Base-by-base conservation (phyloP, 2,329 filamentous ascomycete species). In the Colletotrichum truncatum region DNA sequence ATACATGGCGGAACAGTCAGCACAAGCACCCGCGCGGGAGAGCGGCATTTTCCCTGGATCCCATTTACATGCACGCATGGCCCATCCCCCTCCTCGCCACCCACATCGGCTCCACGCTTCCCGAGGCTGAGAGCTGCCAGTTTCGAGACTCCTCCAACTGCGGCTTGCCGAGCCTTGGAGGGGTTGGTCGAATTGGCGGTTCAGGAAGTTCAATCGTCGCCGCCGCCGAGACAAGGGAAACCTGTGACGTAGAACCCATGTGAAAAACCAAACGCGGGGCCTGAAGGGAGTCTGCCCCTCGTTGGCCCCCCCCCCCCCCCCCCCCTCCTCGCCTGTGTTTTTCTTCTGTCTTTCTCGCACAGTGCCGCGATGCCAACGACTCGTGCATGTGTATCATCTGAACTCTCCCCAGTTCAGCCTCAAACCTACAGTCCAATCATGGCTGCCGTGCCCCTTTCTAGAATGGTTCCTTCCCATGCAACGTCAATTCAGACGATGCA, bases 351-450 rank as follows among this genome's bases (percentile, higher is more conserved):
- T 12, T 4, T 52, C 38, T 51, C 45, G 16, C 46, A 45, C 57
- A 43, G 26, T 23, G 18, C 23, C 21, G 14, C 8, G 23, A 14
- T 9, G 23, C 39, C 28, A 23, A 32, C 49, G 28, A 62, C 57
- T 65, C 57, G 62, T 34, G 49, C 26, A 14, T n/a, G 39, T 49
- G 49, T 54, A 45, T 65, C 56, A 62, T 61, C 56, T 55, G 56
- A 62, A 55, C 48, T 34, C 21, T 48, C 39, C 14, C 48, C 21
- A 18, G n/a, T 65, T 41, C 56, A 54, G 41, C 30, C 61, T 49
- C 49, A 61, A 36, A 48, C 14, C 32, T 39, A 25, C 48, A 43
- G 49, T 41, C 56, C 34, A 36, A 65, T 36, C 32, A 55, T n/a
- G 23, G 25, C 26, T 26, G 18, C 25, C 18, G 26, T 21, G 34